Evolutionary conservation across 2,329 filamentous ascomycete genomes (phyloP), one percentile per base, ranked within the genome.

Genomic region (Tricladium varicosporioides): DNA sequence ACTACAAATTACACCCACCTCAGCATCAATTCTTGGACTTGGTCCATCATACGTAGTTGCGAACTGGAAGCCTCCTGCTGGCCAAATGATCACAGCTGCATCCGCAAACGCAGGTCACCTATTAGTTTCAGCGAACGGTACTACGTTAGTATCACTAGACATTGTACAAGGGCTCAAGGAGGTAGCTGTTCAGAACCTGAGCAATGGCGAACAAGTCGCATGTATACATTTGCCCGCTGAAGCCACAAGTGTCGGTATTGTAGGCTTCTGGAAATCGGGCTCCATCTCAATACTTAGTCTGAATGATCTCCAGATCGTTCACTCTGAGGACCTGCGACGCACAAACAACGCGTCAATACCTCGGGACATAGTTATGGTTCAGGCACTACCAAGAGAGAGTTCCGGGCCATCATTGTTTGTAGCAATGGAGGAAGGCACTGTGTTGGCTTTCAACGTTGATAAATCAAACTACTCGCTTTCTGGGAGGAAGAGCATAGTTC

Each of bases 371-470:
- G 83, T 87, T 0, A 80, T 97, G 7, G 87, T 90, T 5, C 86
- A 92, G 60, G 80, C 97, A 3, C 81, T 97, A 46, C 86, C 87
- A 13, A 78, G 80, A 5, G 65, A 74, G 7, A 55, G 72, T 8
- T 73, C 76, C 5, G 82, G 82, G 0, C 88, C 91, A 0, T 96
- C 89, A 0, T 78, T 99, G 0, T 89, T 99, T 60, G 82, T 96
- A 32, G 89, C 93, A 11, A 89, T 97, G 82, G 91, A 95, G 48
- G 93, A 97, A 72, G 94, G 94, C 3, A 91, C 89, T 60, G 89
- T 99, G 1, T 81, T 96, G 51, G 94, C 89, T 0, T 97, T 92
- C 69, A 83, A 85, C 32, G 80, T 96, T 36, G 82, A 89, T 32
- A 72, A 76, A 0, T 66, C 74, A 0, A 81, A 82, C n/a, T 83